Evolutionary conservation across 352 stramenopile species (phyloP).

Genomic region (Pythium brachiatum): DNA sequence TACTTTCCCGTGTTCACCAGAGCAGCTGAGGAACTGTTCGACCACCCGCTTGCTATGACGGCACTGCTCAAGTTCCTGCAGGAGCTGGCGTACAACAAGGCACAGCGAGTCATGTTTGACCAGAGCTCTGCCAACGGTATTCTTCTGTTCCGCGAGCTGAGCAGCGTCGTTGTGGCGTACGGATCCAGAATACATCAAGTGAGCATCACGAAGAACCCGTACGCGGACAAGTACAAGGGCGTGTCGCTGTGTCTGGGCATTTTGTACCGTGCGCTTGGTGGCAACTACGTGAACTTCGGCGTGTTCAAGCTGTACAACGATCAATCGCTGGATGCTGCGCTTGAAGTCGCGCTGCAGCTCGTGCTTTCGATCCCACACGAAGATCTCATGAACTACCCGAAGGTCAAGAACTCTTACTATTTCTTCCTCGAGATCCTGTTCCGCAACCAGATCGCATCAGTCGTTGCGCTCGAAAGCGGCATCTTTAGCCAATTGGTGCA

Average conservation of each 20-base stretch:
- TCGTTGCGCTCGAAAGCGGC: conserved; percentile 90
- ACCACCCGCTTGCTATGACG: conserved; percentile 93
- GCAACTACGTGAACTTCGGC: conserved; percentile 99
- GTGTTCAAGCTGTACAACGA: conserved; percentile 99
- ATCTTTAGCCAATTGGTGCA: conserved; percentile 97
- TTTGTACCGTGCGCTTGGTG: conserved; percentile 78
- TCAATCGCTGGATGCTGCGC: conserved; percentile 90
- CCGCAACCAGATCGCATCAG: conserved; percentile 94
- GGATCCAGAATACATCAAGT: conserved; percentile 85
- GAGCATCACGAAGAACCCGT: conserved; percentile 87
- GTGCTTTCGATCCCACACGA: conserved; percentile 94
- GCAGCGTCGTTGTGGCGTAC: conserved; percentile 95
- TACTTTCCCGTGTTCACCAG: conserved; percentile 95
- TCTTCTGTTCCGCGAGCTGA: conserved; percentile 96
- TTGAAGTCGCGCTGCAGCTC: conserved; percentile 95
- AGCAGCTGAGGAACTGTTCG: conserved; percentile 93
- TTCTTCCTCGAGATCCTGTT: conserved; percentile 98
- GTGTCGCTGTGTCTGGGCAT: conserved; percentile 94
- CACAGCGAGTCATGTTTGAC: conserved; percentile 97
- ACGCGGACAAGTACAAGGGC: conserved; percentile 98
- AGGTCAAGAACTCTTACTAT: conserved; percentile 98
- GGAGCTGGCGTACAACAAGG: conserved; percentile 94
- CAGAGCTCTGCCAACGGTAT: conserved; percentile 98
- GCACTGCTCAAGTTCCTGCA: conserved; percentile 97
- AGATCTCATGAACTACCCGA: conserved; percentile 96